Evolutionary conservation across 2,329 filamentous ascomycete genomes (phyloP).

Genomic region (Aureobasidium namibiae): DNA sequence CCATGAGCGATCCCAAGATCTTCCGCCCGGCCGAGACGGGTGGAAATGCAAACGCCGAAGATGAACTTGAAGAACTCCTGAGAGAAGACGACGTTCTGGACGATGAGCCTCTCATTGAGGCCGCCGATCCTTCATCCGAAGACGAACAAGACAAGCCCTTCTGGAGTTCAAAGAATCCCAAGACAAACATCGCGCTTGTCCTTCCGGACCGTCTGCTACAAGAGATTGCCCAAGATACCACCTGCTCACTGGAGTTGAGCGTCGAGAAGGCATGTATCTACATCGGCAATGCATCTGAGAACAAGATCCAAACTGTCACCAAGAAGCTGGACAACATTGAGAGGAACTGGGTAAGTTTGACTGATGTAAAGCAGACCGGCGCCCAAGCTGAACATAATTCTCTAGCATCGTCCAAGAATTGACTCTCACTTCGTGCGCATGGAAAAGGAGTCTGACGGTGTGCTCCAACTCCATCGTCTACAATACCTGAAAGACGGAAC

Average conservation of each 20-base stretch:
- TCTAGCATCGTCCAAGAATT: not conserved
- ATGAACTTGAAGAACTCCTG: not conserved
- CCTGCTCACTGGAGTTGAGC: not conserved
- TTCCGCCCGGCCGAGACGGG: not conserved
- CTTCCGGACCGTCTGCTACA: conserved; percentile 1
- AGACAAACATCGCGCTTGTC: not conserved
- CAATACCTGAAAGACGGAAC: not conserved
- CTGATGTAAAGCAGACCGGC: not conserved
- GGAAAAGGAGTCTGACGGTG: not conserved
- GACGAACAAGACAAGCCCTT: not conserved
- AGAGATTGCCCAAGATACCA: not conserved
- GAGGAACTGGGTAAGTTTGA: not conserved
- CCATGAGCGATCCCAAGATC: not conserved
- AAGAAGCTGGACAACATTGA: conserved; percentile 12
- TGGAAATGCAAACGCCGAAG: not conserved
- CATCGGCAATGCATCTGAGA: not conserved
- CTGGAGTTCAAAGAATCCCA: not conserved
- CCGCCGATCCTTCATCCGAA: not conserved
- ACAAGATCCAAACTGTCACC: not conserved
- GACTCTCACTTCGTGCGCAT: not conserved
- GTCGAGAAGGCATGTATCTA: not conserved
- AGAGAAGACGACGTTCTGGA: not conserved
- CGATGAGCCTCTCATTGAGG: not conserved
- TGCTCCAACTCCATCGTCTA: not conserved
- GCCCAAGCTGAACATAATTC: too few species aligned